Base-by-base conservation (phyloP, 1,284 basidiomycete genomes). In the Rhodotorula glutinis region DNA sequence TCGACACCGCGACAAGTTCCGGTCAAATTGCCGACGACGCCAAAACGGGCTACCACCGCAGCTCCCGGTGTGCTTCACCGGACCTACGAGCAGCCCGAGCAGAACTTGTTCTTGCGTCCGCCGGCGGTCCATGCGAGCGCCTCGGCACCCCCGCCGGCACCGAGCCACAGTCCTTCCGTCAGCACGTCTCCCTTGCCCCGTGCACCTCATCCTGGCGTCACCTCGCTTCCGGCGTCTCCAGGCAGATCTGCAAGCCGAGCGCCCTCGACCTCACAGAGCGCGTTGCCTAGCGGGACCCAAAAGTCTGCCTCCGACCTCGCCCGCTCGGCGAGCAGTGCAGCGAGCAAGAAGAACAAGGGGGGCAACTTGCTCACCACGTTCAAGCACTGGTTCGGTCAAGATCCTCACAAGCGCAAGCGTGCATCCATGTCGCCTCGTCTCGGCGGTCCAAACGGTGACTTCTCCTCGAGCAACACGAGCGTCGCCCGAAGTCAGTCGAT, bases 311-410 rank as follows among this genome's bases (percentile, higher is more conserved):
- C 21, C 43, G 43, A 33, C 52, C 30, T 53, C 52, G 52, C 29
- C 16, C 60, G 33, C 7, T 53, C n/a, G 27, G 29, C 21, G 41
- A 29, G 27, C 51, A 21, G 29, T 59, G 74, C 5, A 75, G 73
- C 56, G 1, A 63, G 62, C 49, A 80, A 78, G 68, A 76, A 76
- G 62, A 78, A 61, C 29, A 65, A 62, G 44, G 63, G 63, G 4
- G 57, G 79, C 66, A 79, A 78, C 44, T 71, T 83, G 19, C 80
- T 82, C 74, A 78, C 77, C 2, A 79, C 78, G 5, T 81, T 83
- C 74, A 78, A 79, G 19, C 76, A 79, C 60, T 78, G 82, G 75
- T 82, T 82, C 72, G 78, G 80, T 63, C 81, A 82, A 41, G 81
- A 81, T 51, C 73, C 76, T 17, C 77, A 78, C 19, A 79, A 80